A percentile compares a stretch with the other conserved stretches of the same genome.
These are phyloP conservation scores for Aquilaria yunnanensis DNA, from an alignment of 345 rosid genomes.

Conservation along the genomic window DNA sequence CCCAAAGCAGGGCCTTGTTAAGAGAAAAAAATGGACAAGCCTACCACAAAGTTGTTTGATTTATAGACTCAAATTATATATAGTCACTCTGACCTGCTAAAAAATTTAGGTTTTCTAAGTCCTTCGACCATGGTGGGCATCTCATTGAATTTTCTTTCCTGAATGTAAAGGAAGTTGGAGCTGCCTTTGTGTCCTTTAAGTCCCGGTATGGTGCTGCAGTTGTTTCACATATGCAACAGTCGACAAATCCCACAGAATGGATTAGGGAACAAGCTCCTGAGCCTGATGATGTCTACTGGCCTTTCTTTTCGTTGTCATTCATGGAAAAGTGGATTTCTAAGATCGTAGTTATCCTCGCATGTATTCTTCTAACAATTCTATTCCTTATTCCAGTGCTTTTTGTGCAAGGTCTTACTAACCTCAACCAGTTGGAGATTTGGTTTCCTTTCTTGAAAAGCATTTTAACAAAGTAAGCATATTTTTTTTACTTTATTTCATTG, in stretches of 20 bases:
- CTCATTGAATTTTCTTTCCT: slow-evolving; percentile 9
- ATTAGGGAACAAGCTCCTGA: slow-evolving; percentile 82
- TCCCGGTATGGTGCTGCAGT: slow-evolving; percentile 80
- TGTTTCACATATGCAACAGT: slow-evolving; percentile 72
- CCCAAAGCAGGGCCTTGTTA: no score
- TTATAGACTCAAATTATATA: no score
- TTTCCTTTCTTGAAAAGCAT: slow-evolving; percentile 78
- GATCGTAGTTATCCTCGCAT: slow-evolving; percentile 59
- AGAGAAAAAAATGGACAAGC: no score
- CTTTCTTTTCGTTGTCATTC: slow-evolving; percentile 86
- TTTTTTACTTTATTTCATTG: slow-evolving; percentile 3
- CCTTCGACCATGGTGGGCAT: no score
- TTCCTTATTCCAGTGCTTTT: slow-evolving; percentile 87
- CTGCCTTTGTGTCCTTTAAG: slow-evolving; percentile 96
- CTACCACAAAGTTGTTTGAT: no score
- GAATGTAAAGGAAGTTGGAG: slow-evolving; percentile 62
- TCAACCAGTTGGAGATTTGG: slow-evolving; percentile 63
- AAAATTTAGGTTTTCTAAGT: no score
- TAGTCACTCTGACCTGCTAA: no score
- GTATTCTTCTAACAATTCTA: slow-evolving; percentile 66
- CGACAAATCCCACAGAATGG: slow-evolving; percentile 84
- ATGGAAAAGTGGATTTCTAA: slow-evolving; percentile 77
- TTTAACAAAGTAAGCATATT: slow-evolving; percentile 56
- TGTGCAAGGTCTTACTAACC: slow-evolving; percentile 95
- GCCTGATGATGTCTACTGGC: slow-evolving; percentile 91